phyloP scores from a whole-genome alignment of 352 stramenopile genomes.

The Phytophthora citrophthora region DNA sequence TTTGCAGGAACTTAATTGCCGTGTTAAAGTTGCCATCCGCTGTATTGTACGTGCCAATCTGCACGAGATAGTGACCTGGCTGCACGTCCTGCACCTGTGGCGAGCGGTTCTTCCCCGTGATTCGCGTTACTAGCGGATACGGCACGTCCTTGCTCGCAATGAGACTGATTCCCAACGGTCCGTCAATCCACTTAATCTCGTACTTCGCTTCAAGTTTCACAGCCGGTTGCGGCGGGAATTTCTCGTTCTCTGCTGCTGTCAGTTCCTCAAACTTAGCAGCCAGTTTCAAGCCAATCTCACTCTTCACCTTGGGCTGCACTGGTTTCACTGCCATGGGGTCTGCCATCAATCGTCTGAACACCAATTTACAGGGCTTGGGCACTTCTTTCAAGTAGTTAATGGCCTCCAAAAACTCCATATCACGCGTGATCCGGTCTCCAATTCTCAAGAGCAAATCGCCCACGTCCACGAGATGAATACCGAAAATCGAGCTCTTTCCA shows the following conservation, averaged over 20 bases:
- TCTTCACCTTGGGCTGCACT: constrained; percentile 76
- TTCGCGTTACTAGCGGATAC: constrained; percentile 87
- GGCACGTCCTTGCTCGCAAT: constrained; percentile 89
- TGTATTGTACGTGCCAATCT: constrained; percentile 87
- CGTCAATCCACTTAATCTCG: constrained; percentile 89
- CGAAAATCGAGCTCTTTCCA: constrained; percentile 84
- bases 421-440: constrained; percentile 63
- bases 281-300: constrained; percentile 71
- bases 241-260: constrained; percentile 70
- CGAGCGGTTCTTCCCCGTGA: constrained; percentile 89
- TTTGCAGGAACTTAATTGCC: constrained; percentile 90
- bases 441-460: constrained; percentile 84
- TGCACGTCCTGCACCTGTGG: constrained; percentile 89
- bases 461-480: constrained; percentile 86
- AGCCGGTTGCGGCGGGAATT: constrained; percentile 61
- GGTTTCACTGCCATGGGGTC: constrained; percentile 84
- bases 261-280: constrained; percentile 83
- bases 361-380: constrained; percentile 74
- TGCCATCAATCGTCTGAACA: constrained; percentile 70
- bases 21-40: constrained; percentile 89
- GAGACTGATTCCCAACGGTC: constrained; percentile 85
- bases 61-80: constrained; percentile 86
- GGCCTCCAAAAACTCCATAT: constrained; percentile 87
- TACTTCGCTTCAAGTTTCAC: constrained; percentile 88
- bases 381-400: constrained; percentile 87